These are phyloP conservation scores for Amylostereum areolatum DNA, from an alignment of 1,284 basidiomycete genomes.

Conservation along the genomic window DNA sequence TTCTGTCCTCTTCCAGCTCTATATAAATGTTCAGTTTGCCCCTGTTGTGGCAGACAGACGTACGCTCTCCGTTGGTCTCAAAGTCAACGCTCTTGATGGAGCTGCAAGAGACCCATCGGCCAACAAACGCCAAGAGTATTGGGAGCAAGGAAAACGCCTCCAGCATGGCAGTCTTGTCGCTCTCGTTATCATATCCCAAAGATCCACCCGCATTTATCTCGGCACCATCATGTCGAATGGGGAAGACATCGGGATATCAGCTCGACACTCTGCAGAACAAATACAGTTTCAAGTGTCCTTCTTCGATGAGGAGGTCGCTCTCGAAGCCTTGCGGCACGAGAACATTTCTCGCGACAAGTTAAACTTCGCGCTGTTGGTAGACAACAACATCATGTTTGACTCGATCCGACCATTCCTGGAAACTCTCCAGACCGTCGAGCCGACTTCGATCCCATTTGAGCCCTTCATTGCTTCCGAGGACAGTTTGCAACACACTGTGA, in stretches of 20 bases:
- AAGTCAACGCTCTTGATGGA: slow-evolving; percentile 22
- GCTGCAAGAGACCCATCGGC: slow-evolving; percentile 14
- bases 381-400: slow-evolving; percentile 24
- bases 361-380: slow-evolving; percentile 19
- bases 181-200: slow-evolving; percentile 16
- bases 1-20: slow-evolving; percentile 24
- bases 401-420: slow-evolving; percentile 24
- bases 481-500: neutral
- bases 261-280: slow-evolving; percentile 11
- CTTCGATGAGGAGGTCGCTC: slow-evolving; percentile 24
- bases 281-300: slow-evolving; percentile 21
- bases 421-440: slow-evolving; percentile 21
- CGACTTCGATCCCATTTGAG: slow-evolving; percentile 21
- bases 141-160: slow-evolving; percentile 24
- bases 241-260: slow-evolving; percentile 20
- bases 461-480: slow-evolving; percentile 13
- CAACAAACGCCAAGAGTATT: slow-evolving; percentile 17
- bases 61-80: slow-evolving; percentile 15
- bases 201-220: slow-evolving; percentile 15
- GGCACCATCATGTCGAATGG: slow-evolving; percentile 18
- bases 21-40: slow-evolving; percentile 20
- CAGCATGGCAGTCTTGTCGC: slow-evolving; percentile 22
- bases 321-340: slow-evolving; percentile 19
- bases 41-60: slow-evolving; percentile 17
- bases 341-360: slow-evolving; percentile 12